Conservation (phyloP, 148 eudicot species). For the Heliamphora exappendiculata region DNA sequence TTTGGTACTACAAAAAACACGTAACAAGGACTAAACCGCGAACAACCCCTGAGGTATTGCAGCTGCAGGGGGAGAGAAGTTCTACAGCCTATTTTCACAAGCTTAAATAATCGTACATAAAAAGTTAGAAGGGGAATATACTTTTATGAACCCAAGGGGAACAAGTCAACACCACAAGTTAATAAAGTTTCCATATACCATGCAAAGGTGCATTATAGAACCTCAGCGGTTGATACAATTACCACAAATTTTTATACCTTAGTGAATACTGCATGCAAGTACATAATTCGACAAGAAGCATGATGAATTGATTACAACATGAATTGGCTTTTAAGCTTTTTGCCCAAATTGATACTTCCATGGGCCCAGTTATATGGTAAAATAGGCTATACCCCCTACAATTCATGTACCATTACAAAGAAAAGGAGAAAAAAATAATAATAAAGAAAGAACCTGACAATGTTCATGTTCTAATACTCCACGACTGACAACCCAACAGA, state of each 20-base stretch:
- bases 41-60: not conserved
- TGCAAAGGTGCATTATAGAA: not conserved
- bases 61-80: too few relatives aligned
- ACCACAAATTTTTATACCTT: not conserved
- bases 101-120: not conserved
- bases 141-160: not conserved
- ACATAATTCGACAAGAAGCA: not conserved
- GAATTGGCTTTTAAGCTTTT: not conserved
- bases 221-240: not conserved
- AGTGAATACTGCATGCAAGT: not conserved
- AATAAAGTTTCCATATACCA: not conserved
- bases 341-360: not conserved
- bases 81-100: too few relatives aligned
- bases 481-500: not conserved
- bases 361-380: not conserved
- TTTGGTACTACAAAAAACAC: not conserved
- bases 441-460: not conserved
- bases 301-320: not conserved
- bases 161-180: not conserved
- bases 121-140: too few relatives aligned
- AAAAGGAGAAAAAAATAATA: not conserved
- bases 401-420: not conserved
- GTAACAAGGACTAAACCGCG: not conserved
- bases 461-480: not conserved
- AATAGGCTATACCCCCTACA: not conserved